Base-by-base conservation (phyloP, 306 rosid genomes). In the Dalbergia oliveri region DNA sequence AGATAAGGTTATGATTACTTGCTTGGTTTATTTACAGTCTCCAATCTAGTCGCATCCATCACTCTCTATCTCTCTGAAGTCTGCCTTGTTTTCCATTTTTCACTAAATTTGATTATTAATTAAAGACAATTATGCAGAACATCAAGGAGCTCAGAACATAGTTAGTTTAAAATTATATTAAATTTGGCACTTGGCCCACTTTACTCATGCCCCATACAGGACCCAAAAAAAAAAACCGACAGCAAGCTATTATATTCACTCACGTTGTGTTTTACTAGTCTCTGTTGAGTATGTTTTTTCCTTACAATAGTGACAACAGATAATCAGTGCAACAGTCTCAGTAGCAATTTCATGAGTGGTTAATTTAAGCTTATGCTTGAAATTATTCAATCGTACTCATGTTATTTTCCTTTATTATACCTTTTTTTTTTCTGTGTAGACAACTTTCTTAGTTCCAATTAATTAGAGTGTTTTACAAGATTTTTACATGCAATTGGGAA, bases 401-500 rank as follows among this genome's bases (percentile, higher is more conserved):
- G 31, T 26, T 26, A 26, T 26, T 26, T 26, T 26, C 31, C 31
- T 26, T 26, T 26, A 26, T 26, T 26, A 2, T 8, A 15, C 57
- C 41, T 5, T 4, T 50, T 4, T 3, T 44, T 50, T 50, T 50
- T 13, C 14, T 26, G 31, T 16, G 57, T 15, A 50, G 57, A 13
- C 21, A 0, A 53, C 58, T 53, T 18, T 4, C 19, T 19, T 53
- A 15, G 21, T 53, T 53, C n/a, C 6, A 37, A 6, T 37, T 37
- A 63, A 35, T 51, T 34, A 50, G 23, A 50, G 26, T 64, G 62
- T 18, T 68, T 14, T 12, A 66, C 41, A 66, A 18, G 31, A 41
- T 5, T 66, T 59, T 41, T 9, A 74, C 13, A 65, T 51, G 26
- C 54, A 76, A 51, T 5, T 77, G 61, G 4, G 8, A 66, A 65